Conservation (phyloP, 768 basidiomycete species). For the Mycena venus region DNA sequence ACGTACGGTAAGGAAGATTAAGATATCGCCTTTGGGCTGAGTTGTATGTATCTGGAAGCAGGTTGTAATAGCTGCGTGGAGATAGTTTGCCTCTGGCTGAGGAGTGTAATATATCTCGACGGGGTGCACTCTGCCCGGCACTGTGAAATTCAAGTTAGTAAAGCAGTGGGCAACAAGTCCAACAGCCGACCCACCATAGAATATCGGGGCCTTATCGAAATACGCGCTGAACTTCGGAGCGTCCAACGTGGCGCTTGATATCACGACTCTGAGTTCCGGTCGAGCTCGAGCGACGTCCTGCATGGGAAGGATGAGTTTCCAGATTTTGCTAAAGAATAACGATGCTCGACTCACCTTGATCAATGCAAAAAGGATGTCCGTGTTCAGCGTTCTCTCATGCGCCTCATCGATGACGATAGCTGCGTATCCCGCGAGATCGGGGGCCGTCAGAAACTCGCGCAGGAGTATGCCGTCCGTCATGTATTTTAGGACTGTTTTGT, state of each 20-base stretch:
- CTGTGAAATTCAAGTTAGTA: constrained; percentile 60
- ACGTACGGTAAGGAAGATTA: constrained; percentile 4
- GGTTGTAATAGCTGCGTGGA: constrained; percentile 97
- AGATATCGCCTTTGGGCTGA: neutral
- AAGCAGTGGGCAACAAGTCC: too few species aligned
- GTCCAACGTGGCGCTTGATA: neutral
- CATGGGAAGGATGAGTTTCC: constrained; percentile 38
- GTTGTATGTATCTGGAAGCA: constrained; percentile 93
- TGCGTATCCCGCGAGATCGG: constrained; percentile 89
- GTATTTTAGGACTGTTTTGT: constrained; percentile 98
- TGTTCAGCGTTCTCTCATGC: constrained; percentile 96
- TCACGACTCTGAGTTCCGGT: neutral
- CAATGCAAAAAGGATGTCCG: constrained; percentile 95
- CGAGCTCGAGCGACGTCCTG: constrained; percentile 30
- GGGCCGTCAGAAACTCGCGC: constrained; percentile 94
- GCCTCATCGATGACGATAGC: constrained; percentile 98
- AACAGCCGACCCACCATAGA: constrained; percentile 54
- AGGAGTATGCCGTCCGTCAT: constrained; percentile 99
- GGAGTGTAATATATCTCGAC: constrained; percentile 99
- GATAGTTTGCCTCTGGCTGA: constrained; percentile 96
- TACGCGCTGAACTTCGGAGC: neutral
- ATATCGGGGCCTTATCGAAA: constrained; percentile 76
- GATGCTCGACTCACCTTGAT: constrained; percentile 72
- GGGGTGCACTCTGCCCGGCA: constrained; percentile 95
- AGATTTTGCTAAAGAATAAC: constrained; percentile 41